These are phyloP conservation scores for Orobanche coerulescens DNA, from an alignment of 257 asterid species.

Conservation along the genomic window DNA sequence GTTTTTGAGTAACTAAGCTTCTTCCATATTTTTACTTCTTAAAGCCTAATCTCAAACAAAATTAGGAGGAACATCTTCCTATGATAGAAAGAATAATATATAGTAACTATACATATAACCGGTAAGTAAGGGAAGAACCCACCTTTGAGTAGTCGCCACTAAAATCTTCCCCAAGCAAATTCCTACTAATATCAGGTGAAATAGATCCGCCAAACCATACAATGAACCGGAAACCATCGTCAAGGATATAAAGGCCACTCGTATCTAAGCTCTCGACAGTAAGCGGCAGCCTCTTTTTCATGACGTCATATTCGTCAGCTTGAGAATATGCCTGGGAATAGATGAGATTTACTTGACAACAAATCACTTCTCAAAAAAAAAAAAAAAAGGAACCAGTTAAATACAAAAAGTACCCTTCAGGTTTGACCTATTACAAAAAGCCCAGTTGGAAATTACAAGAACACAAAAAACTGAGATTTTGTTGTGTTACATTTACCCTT, in stretches of 20 bases:
- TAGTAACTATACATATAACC: too few species aligned
- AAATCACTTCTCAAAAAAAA: background rate
- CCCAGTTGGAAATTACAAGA: too few species aligned
- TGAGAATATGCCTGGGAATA: constrained; percentile 35
- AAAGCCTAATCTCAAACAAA: too few species aligned
- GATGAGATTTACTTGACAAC: constrained; percentile 22
- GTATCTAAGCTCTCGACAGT: constrained; percentile 69
- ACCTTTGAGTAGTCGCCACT: constrained; percentile 69
- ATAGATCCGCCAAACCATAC: constrained; percentile 75
- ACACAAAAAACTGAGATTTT: background rate
- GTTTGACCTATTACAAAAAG: too few species aligned
- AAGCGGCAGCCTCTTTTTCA: constrained; percentile 56
- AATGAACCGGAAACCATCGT: constrained; percentile 78
- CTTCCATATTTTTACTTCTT: too few species aligned
- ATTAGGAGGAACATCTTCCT: too few species aligned
- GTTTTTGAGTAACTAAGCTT: too few species aligned
- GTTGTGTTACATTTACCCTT: background rate
- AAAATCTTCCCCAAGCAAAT: constrained; percentile 65
- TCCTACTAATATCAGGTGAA: constrained; percentile 65
- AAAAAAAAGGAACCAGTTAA: background rate
- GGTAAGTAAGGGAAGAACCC: too few species aligned
- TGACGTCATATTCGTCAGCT: constrained; percentile 36
- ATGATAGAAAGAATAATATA: too few species aligned
- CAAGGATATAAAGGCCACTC: constrained; percentile 68
- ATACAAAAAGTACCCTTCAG: too few species aligned